Conservation (phyloP, 2,329 filamentous ascomycete genomes). For the Biscogniauxia mediterranea region DNA sequence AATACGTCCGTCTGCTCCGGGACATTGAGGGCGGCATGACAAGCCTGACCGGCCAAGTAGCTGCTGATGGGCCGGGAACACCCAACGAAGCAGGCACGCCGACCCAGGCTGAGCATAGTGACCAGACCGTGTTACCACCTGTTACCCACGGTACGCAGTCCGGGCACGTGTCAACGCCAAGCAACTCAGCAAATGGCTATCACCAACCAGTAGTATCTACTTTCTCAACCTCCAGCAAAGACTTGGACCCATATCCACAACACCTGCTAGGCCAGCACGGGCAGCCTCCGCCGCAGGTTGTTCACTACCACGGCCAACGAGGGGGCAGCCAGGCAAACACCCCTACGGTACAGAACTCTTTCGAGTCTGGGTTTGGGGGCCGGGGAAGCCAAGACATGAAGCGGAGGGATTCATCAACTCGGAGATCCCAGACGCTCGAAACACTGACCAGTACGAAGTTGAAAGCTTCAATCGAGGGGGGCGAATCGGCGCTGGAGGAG, state of each 20-base stretch:
- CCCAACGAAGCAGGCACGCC: slow-evolving; percentile 60
- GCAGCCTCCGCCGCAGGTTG: slow-evolving; percentile 62
- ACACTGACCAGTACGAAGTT: slow-evolving; percentile 39
- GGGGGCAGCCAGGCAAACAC: slow-evolving; percentile 68
- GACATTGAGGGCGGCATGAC: slow-evolving; percentile 91
- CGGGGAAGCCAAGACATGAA: slow-evolving; percentile 50
- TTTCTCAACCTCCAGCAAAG: slow-evolving; percentile 69
- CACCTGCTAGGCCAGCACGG: slow-evolving; percentile 62
- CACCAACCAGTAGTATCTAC: slow-evolving; percentile 67
- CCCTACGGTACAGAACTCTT: slow-evolving; percentile 54
- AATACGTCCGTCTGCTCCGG: slow-evolving; percentile 87
- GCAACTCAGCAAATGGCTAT: slow-evolving; percentile 57
- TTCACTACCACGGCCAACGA: slow-evolving; percentile 66
- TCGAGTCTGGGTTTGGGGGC: slow-evolving; percentile 46
- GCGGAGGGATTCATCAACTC: slow-evolving; percentile 37
- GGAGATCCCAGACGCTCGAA: slow-evolving; percentile 38
- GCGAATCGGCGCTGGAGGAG: slow-evolving; percentile 18
- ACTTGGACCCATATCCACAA: slow-evolving; percentile 66
- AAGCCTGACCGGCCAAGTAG: slow-evolving; percentile 63
- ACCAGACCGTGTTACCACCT: slow-evolving; percentile 15
- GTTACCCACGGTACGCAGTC: slow-evolving; percentile 14
- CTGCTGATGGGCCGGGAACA: slow-evolving; percentile 48
- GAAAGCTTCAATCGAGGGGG: slow-evolving; percentile 26
- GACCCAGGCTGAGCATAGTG: slow-evolving; percentile 57
- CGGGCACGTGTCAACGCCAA: slow-evolving; percentile 45